Evolutionary conservation across 257 asterid genomes (phyloP).

Genomic region (Petrea volubilis): DNA sequence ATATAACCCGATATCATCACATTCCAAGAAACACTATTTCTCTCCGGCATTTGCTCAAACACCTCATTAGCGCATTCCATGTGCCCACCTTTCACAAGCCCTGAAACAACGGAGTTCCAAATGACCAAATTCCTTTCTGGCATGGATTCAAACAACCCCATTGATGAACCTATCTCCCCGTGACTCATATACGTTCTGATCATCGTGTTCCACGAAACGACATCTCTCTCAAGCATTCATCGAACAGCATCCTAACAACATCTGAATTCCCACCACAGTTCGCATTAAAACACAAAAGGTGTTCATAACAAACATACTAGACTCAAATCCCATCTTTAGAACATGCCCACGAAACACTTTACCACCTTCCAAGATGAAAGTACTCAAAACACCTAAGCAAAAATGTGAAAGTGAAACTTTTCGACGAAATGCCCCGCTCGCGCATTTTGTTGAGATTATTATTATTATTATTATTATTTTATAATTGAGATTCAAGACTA

Average conservation of each 20-base stretch:
- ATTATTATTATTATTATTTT: too few species aligned
- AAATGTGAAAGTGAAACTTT: constrained; percentile 52
- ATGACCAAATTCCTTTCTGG: constrained; percentile 45
- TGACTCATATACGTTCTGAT: constrained; percentile 38
- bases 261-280: constrained; percentile 41
- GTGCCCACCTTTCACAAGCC: constrained; percentile 35
- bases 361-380: constrained; percentile 37
- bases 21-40: constrained; percentile 43
- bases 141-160: constrained; percentile 41
- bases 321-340: constrained; percentile 36
- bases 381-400: constrained; percentile 46
- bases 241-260: constrained; percentile 31
- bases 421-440: constrained; percentile 33
- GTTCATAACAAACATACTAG: constrained; percentile 41
- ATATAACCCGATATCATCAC: constrained; percentile 43
- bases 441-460: too few species aligned
- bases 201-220: constrained; percentile 45
- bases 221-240: constrained; percentile 40
- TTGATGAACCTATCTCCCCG: constrained; percentile 32
- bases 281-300: constrained; percentile 44
- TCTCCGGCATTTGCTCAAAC: constrained; percentile 39
- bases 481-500: too few species aligned
- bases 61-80: constrained; percentile 39
- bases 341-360: constrained; percentile 35
- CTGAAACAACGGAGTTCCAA: constrained; percentile 48